These are phyloP conservation scores for Wickerhamiella kazuoi DNA, from an alignment of 805 yeast genomes.

Conservation along the genomic window DNA sequence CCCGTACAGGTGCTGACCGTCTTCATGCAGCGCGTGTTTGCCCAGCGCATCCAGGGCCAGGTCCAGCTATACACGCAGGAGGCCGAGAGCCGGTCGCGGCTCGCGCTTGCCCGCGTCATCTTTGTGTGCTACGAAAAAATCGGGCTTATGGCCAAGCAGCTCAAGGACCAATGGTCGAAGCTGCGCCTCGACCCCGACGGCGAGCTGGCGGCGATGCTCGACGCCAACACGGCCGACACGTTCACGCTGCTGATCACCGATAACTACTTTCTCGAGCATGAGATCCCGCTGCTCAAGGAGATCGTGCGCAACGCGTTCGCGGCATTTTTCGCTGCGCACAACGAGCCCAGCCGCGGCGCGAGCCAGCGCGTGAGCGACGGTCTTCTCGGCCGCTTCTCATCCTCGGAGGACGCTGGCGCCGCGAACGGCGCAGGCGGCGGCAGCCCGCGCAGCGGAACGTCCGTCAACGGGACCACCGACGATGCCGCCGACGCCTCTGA, in stretches of 20 bases:
- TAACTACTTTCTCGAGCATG: slow-evolving; percentile 37
- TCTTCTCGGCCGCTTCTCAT: background rate
- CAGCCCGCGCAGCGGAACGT: background rate
- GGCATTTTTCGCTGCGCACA: slow-evolving; percentile 26
- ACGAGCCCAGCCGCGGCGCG: too few relatives aligned
- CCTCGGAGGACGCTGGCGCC: background rate
- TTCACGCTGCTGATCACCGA: slow-evolving; percentile 56
- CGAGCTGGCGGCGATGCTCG: slow-evolving; percentile 33
- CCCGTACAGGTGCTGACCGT: slow-evolving; percentile 51
- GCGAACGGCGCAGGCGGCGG: background rate
- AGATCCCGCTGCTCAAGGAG: slow-evolving; percentile 7
- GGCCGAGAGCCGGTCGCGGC: slow-evolving; percentile 42
- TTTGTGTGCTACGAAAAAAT: slow-evolving; percentile 46
- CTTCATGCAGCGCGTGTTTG: slow-evolving; percentile 60
- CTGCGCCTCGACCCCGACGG: slow-evolving; percentile 23
- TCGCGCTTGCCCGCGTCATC: slow-evolving; percentile 61
- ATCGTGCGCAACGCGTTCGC: slow-evolving; percentile 25
- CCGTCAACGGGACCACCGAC: background rate
- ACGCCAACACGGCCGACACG: slow-evolving; percentile 53
- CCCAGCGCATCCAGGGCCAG: slow-evolving; percentile 37
- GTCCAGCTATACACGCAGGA: slow-evolving; percentile 38
- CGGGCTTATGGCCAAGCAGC: slow-evolving; percentile 41
- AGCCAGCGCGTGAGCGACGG: background rate
- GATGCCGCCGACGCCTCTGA: slow-evolving; percentile 12
- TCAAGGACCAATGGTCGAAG: slow-evolving; percentile 38